These are phyloP conservation scores for Vitellaria paradoxa DNA, from an alignment of 179 eudicot species.

Conservation along the genomic window DNA sequence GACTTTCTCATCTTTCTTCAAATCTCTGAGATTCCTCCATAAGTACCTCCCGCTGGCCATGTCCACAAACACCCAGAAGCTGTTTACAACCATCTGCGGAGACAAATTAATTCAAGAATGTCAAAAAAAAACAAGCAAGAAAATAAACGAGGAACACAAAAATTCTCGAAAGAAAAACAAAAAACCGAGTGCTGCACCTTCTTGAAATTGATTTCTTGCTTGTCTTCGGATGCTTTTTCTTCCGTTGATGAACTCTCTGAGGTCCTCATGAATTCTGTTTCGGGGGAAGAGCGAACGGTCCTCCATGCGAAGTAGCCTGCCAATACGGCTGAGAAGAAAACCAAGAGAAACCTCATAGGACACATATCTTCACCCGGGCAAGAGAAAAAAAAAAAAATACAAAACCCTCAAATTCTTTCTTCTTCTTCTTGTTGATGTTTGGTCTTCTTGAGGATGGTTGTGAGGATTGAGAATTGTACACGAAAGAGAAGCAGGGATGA, in stretches of 20 bases:
- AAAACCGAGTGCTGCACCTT: constrained; percentile 31
- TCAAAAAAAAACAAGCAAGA: constrained; percentile 12
- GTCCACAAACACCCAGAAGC: constrained; percentile 71
- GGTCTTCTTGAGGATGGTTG: neutral
- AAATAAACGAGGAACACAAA: neutral
- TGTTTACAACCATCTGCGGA: constrained; percentile 44
- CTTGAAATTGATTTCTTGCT: constrained; percentile 28
- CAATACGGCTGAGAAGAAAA: constrained; percentile 70
- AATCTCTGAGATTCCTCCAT: constrained; percentile 60
- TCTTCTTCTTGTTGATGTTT: neutral
- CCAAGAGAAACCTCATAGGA: constrained; percentile 71
- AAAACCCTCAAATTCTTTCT: too few relatives aligned
- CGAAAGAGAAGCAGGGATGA: neutral
- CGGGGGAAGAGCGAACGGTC: constrained; percentile 37
- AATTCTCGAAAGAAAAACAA: neutral
- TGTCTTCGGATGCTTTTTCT: constrained; percentile 22
- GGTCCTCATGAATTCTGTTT: constrained; percentile 6
- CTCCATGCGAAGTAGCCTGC: constrained; percentile 80
- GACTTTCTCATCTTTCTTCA: constrained; percentile 44
- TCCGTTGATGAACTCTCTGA: constrained; percentile 27
- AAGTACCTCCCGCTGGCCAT: constrained; percentile 82
- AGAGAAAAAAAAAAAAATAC: too few relatives aligned
- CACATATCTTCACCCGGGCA: constrained; percentile 38
- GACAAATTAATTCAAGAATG: neutral
- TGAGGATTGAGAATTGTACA: neutral